Evolutionary conservation across 2,329 filamentous ascomycete species (phyloP).

Genomic region (Sclerotinia minor): DNA sequence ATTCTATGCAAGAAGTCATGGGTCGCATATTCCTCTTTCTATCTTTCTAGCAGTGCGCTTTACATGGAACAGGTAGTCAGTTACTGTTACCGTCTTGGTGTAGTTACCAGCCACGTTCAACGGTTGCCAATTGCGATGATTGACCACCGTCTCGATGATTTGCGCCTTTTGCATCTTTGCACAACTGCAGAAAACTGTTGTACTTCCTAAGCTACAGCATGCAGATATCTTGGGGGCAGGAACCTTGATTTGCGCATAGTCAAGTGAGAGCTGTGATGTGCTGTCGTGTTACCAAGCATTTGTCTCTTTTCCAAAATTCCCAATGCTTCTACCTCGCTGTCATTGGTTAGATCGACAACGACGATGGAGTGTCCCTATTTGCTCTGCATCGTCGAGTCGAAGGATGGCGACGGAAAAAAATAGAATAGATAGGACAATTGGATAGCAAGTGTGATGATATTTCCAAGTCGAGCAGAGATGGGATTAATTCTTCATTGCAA

Average conservation of each 20-base stretch:
- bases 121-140: slow-evolving; percentile 11
- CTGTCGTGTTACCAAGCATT: slow-evolving; percentile 22
- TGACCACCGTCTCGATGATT: background rate
- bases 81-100: slow-evolving; percentile 2
- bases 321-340: slow-evolving; percentile 3
- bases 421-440: background rate
- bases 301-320: slow-evolving; percentile 6
- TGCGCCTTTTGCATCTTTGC: slow-evolving; percentile 11
- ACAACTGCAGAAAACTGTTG: slow-evolving; percentile 3
- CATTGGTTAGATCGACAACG: slow-evolving; percentile 22
- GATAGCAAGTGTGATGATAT: slow-evolving; percentile 15
- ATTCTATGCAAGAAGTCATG: slow-evolving; percentile 21
- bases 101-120: slow-evolving; percentile 23
- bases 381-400: background rate
- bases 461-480: background rate
- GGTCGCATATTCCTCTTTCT: slow-evolving; percentile 10
- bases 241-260: slow-evolving; percentile 21
- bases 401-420: background rate
- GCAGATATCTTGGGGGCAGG: slow-evolving; percentile 12
- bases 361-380: slow-evolving; percentile 5
- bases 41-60: background rate
- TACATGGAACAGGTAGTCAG: too few species aligned
- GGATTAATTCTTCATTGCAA: slow-evolving; percentile 14
- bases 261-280: slow-evolving; percentile 21
- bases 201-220: slow-evolving; percentile 3